phyloP scores from a whole-genome alignment of 495 filamentous ascomycete genomes.

The Rhizodiscina lignyota region DNA sequence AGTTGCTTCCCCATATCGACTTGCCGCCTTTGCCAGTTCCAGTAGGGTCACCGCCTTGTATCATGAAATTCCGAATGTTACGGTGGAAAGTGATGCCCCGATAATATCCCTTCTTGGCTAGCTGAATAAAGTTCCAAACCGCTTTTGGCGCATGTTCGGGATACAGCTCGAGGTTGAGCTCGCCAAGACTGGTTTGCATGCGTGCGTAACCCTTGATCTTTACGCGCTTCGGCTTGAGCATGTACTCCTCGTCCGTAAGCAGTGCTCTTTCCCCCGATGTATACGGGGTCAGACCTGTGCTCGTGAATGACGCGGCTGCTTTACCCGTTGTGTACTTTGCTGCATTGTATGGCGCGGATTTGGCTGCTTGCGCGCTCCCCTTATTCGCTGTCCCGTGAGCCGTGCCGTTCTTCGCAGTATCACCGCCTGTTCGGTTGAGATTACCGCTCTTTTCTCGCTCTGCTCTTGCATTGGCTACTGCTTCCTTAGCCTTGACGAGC shows the following conservation, averaged over 20 bases:
- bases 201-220: constrained; percentile 82
- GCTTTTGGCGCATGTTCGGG: constrained; percentile 80
- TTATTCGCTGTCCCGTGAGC: constrained; percentile 7
- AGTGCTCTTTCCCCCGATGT: constrained; percentile 72
- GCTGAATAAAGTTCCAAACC: constrained; percentile 89
- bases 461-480: constrained; percentile 66
- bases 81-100: constrained; percentile 68
- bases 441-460: constrained; percentile 25
- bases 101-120: constrained; percentile 85
- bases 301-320: constrained; percentile 88
- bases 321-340: constrained; percentile 79
- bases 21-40: constrained; percentile 79
- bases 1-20: constrained; percentile 79
- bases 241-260: constrained; percentile 85
- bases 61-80: constrained; percentile 92
- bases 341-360: constrained; percentile 57
- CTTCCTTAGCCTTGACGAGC: constrained; percentile 81
- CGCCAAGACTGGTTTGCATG: constrained; percentile 66
- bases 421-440: constrained; percentile 9
- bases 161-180: constrained; percentile 77
- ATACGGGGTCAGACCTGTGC: constrained; percentile 81
- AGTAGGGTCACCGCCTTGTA: constrained; percentile 90
- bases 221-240: constrained; percentile 76
- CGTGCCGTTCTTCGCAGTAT: not conserved
- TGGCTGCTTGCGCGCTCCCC: constrained; percentile 11